phyloP scores from a whole-genome alignment of 1,139 yeast species.

The Lodderomyces oxycetoniae region DNA sequence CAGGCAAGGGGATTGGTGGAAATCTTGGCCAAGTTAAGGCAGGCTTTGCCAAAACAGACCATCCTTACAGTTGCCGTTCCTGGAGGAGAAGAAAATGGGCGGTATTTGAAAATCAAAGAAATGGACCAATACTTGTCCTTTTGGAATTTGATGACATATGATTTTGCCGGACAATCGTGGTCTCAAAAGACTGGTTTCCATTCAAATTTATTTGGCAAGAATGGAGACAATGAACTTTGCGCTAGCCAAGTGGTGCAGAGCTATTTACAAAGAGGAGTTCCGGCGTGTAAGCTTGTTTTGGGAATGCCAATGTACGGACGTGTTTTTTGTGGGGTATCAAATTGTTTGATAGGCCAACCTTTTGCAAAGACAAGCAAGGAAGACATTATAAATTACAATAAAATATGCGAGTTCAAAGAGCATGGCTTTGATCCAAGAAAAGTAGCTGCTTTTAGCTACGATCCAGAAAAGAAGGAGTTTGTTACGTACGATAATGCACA shows the following conservation, averaged over 20 bases:
- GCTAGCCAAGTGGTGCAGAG: constrained; percentile 46
- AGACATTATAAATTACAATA: constrained; percentile 43
- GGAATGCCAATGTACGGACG: constrained; percentile 93
- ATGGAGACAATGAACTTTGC: constrained; percentile 42
- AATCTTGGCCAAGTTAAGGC: constrained; percentile 42
- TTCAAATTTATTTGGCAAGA: constrained; percentile 54
- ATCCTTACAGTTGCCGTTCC: constrained; percentile 75
- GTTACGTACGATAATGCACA: constrained; percentile 64
- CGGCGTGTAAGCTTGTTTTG: constrained; percentile 52
- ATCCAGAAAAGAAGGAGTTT: constrained; percentile 33
- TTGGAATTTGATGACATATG: constrained; percentile 92
- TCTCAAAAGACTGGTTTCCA: constrained; percentile 58
- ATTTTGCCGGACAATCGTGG: constrained; percentile 74
- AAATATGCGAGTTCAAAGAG: background rate
- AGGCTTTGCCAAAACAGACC: constrained; percentile 27
- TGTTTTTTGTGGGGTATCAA: constrained; percentile 45
- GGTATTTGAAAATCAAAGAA: constrained; percentile 37
- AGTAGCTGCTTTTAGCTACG: constrained; percentile 59
- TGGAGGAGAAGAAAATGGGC: constrained; percentile 48
- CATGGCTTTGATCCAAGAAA: constrained; percentile 40
- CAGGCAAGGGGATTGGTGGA: constrained; percentile 47
- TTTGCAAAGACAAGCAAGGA: constrained; percentile 35
- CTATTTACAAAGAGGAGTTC: constrained; percentile 42
- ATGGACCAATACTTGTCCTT: constrained; percentile 58
- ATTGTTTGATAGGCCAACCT: constrained; percentile 31